Evolutionary conservation across 1,284 basidiomycete genomes (phyloP), one percentile per base, ranked within the genome.

Genomic region (Puccinia polysora): DNA sequence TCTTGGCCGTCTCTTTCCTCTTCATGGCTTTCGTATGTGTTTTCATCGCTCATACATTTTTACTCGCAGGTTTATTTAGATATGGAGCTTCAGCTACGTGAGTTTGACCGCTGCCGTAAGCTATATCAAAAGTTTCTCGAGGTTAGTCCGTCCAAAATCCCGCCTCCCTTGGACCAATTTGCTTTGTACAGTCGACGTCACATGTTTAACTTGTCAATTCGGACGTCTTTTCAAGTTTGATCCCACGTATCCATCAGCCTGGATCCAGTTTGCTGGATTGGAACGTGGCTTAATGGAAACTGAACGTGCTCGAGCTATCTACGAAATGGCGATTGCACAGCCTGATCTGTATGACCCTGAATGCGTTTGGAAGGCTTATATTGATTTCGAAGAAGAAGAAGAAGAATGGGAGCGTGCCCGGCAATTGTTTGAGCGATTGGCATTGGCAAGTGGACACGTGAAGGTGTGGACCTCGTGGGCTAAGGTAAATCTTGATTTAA

Each of bases 191-290:
- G 18, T 40, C 36, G 12, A 34, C 14, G 12, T 36, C 1, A 45
- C 12, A 52, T 65, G 64, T 65, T 40, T 7, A n/a, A 38, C 3
- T 49, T 20, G 30, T 15, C 23, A 52, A 34, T 30, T 25, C 10
- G n/a, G 56, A 23, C 2, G 30, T 40, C 45, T 59, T 2, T 10
- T 4, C 53, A 32, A 43, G 88, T 91, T 86, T 78, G 93, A 97
- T 80, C 85, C 92, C 0, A 87, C 90, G 23, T 91, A 95, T 80
- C 89, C 90, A 10, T 84, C 88, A 0, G 90, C 91, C 0, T 99
- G 96, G 96, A 96, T 99, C 80, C 90, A 91, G 80, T 99, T 89
- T 80, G 92, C 95, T 12, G 93, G 97, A 79, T 86, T 98, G 47
- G 96, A 98, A 81, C 86, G 87, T 0, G 90, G 91, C 67, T 85